Conservation (phyloP, 306 rosid genomes). For the Lathyrus oleraceus region DNA sequence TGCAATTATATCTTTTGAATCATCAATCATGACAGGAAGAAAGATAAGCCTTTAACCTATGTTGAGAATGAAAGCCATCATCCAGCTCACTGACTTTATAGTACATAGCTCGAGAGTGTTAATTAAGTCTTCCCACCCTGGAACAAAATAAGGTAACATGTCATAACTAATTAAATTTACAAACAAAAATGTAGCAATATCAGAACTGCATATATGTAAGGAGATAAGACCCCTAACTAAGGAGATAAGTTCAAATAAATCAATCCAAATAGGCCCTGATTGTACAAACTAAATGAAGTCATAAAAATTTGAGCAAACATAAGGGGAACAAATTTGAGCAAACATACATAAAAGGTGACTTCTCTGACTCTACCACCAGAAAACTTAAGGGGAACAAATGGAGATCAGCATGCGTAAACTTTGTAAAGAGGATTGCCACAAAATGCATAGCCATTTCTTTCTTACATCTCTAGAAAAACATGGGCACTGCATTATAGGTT, state of each 20-base stretch:
- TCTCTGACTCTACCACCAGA: background rate
- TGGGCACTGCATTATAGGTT: conserved; percentile 8
- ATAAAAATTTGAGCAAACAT: background rate
- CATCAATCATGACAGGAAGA: conserved; percentile 31
- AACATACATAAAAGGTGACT: conserved; percentile 9
- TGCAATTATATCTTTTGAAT: conserved; percentile 31
- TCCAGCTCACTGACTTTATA: conserved; percentile 25
- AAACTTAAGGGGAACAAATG: background rate
- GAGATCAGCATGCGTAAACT: background rate
- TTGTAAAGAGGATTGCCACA: background rate
- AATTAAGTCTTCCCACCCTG: conserved; percentile 47
- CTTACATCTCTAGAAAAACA: background rate
- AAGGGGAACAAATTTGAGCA: background rate
- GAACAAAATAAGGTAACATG: conserved; percentile 8
- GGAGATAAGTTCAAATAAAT: too few relatives aligned
- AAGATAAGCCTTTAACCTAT: conserved; percentile 31
- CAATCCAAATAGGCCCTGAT: too few relatives aligned
- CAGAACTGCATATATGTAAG: too few relatives aligned
- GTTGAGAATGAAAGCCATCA: conserved; percentile 28
- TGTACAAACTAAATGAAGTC: background rate
- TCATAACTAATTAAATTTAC: conserved; percentile 15
- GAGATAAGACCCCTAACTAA: too few relatives aligned
- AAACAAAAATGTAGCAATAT: background rate
- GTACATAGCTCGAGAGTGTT: conserved; percentile 11
- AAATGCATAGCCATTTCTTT: conserved; percentile 11